Evolutionary conservation across 805 yeast species (phyloP).

Genomic region (Scheffersomyces spartinae): DNA sequence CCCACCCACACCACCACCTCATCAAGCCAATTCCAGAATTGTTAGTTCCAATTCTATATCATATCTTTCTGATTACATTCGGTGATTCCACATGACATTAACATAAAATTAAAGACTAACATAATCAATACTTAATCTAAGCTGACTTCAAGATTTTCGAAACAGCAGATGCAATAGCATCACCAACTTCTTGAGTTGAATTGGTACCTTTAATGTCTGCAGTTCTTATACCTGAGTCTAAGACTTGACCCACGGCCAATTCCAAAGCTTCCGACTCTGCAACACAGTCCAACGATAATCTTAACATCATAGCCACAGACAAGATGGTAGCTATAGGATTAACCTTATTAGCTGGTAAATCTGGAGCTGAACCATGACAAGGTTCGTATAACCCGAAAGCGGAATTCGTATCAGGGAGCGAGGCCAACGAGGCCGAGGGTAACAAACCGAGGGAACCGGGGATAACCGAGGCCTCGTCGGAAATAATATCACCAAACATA

Average conservation of each 20-base stretch:
- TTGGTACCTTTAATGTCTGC: conserved; percentile 84
- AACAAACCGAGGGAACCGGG: conserved; percentile 95
- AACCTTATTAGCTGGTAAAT: conserved; percentile 74
- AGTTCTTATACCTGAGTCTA: conserved; percentile 80
- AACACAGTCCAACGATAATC: conserved; percentile 71
- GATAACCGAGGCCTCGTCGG: conserved; percentile 95
- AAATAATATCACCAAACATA: conserved; percentile 97
- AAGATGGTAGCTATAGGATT: conserved; percentile 93
- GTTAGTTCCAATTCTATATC: conserved; percentile 1
- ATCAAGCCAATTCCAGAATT: conserved; percentile 4
- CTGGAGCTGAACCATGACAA: conserved; percentile 98
- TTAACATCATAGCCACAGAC: conserved; percentile 96
- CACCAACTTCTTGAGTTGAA: conserved; percentile 86
- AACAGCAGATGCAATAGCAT: conserved; percentile 75
- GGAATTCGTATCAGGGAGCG: conserved; percentile 88
- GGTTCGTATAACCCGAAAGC: conserved; percentile 98
- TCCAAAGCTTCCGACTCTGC: conserved; percentile 86
- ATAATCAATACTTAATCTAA: conserved; percentile 1
- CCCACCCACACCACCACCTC: not conserved
- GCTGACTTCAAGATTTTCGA: conserved; percentile 33
- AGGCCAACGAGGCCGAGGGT: conserved; percentile 93
- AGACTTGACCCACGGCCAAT: conserved; percentile 71
- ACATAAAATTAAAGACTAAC: not conserved
- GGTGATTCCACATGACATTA: conserved; percentile 1
- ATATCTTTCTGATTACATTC: conserved; percentile 1